Conservation (phyloP, 208 protist genomes). For the Trypanosoma scelopori region DNA sequence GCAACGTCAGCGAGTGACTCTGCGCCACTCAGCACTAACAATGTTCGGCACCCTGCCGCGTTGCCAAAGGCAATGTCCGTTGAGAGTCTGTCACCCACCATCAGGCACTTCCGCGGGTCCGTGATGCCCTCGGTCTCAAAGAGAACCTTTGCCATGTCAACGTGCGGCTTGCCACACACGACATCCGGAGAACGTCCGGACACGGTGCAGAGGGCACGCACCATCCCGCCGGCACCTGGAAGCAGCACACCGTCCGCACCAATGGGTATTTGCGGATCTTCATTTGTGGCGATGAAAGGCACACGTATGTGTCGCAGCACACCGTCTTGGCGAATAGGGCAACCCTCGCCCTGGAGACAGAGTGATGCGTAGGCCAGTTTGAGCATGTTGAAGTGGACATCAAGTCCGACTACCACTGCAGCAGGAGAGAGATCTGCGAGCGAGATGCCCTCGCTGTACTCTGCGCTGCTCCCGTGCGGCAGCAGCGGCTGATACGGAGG, state of each 20-base stretch:
- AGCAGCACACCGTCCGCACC: slow-evolving; percentile 38
- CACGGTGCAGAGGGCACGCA: slow-evolving; percentile 36
- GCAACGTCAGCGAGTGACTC: slow-evolving; percentile 47
- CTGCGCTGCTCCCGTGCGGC: neutral
- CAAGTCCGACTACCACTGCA: slow-evolving; percentile 63
- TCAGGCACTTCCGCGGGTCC: slow-evolving; percentile 53
- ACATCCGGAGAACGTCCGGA: slow-evolving; percentile 37
- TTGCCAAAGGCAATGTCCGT: slow-evolving; percentile 83
- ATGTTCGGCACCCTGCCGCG: slow-evolving; percentile 45
- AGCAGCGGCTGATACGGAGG: slow-evolving; percentile 31
- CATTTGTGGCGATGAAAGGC: slow-evolving; percentile 72
- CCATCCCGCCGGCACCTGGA: slow-evolving; percentile 58
- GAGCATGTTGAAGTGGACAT: slow-evolving; percentile 66
- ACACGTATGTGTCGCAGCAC: neutral
- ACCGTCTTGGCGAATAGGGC: neutral
- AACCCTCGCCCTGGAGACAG: slow-evolving; percentile 34
- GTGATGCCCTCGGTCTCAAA: slow-evolving; percentile 53
- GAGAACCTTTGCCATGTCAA: slow-evolving; percentile 57
- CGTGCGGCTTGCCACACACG: slow-evolving; percentile 70
- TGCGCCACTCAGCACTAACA: slow-evolving; percentile 70
- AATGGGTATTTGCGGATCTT: slow-evolving; percentile 65
- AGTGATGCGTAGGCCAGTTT: slow-evolving; percentile 58
- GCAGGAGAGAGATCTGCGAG: slow-evolving; percentile 53
- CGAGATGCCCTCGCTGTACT: slow-evolving; percentile 35
- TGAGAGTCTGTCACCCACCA: slow-evolving; percentile 77